These are phyloP conservation scores for Fraxinus greggii DNA, from an alignment of 305 asterid species.

Conservation along the genomic window DNA sequence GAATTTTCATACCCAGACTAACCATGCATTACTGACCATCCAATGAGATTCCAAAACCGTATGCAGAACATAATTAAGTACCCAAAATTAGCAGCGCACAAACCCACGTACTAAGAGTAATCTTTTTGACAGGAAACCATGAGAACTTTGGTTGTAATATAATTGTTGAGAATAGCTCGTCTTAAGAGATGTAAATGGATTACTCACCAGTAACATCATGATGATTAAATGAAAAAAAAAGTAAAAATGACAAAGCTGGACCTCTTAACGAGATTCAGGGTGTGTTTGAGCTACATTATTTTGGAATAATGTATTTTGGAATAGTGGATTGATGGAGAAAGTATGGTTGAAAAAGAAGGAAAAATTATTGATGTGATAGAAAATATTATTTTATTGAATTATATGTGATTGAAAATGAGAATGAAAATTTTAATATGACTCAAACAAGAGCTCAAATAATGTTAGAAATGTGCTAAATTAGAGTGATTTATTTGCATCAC, in stretches of 20 bases:
- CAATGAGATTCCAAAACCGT: background rate
- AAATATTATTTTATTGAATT: no score
- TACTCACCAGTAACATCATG: background rate
- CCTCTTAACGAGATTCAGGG: background rate
- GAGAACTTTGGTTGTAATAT: background rate
- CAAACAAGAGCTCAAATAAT: no score
- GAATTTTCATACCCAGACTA: background rate
- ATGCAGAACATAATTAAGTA: constrained; percentile 1
- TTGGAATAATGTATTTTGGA: no score
- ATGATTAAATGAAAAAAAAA: background rate
- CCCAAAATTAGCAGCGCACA: background rate
- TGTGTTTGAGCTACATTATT: no score
- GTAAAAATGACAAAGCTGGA: background rate
- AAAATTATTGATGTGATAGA: no score
- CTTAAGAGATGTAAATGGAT: background rate
- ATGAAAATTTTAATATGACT: no score
- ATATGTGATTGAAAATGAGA: no score
- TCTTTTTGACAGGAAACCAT: background rate
- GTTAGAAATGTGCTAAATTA: background rate
- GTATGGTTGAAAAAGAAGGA: no score
- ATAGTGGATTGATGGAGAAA: no score
- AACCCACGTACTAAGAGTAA: background rate
- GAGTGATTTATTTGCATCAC: background rate
- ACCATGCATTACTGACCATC: background rate
- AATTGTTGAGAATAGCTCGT: background rate